A percentile compares a stretch with the other conserved stretches of the same genome.
These are phyloP conservation scores for Tuber brumale DNA, from an alignment of 495 filamentous ascomycete genomes.

Conservation along the genomic window DNA sequence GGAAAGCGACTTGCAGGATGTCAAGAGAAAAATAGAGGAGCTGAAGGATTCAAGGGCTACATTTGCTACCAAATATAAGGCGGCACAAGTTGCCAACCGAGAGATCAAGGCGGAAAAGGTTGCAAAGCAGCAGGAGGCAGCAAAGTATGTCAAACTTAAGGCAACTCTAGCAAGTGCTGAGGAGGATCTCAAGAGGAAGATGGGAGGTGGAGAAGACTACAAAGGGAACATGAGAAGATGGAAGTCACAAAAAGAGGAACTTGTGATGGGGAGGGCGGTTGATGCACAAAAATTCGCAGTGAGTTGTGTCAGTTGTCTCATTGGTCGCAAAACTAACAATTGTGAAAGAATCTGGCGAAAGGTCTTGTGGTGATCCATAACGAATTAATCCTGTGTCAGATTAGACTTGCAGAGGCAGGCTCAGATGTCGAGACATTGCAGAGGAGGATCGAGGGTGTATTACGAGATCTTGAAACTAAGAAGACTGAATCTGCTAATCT, in stretches of 20 bases:
- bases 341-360: slow-evolving; percentile 27
- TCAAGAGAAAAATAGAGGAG: slow-evolving; percentile 41
- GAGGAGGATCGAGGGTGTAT: slow-evolving; percentile 56
- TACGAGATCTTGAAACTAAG: slow-evolving; percentile 50
- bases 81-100: slow-evolving; percentile 21
- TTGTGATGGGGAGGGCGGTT: slow-evolving; percentile 57
- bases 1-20: slow-evolving; percentile 44
- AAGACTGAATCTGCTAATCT: slow-evolving; percentile 43
- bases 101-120: slow-evolving; percentile 34
- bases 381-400: slow-evolving; percentile 58
- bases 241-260: slow-evolving; percentile 50
- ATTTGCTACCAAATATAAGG: slow-evolving; percentile 30
- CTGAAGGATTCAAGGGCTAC: slow-evolving; percentile 11
- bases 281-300: slow-evolving; percentile 60
- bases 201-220: slow-evolving; percentile 23
- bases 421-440: slow-evolving; percentile 66
- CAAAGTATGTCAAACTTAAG: slow-evolving; percentile 28
- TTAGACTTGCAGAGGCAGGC: slow-evolving; percentile 66
- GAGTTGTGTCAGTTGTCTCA: slow-evolving; percentile 31
- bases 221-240: slow-evolving; percentile 43
- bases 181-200: slow-evolving; percentile 31
- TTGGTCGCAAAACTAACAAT: slow-evolving; percentile 14
- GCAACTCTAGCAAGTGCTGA: slow-evolving; percentile 33
- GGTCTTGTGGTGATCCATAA: slow-evolving; percentile 47
- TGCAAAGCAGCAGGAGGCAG: slow-evolving; percentile 30